A percentile compares a stretch with the other conserved stretches of the same genome.
Conservation (phyloP, 2,329 filamentous ascomycete species). For the Stemphylium lycopersici region DNA sequence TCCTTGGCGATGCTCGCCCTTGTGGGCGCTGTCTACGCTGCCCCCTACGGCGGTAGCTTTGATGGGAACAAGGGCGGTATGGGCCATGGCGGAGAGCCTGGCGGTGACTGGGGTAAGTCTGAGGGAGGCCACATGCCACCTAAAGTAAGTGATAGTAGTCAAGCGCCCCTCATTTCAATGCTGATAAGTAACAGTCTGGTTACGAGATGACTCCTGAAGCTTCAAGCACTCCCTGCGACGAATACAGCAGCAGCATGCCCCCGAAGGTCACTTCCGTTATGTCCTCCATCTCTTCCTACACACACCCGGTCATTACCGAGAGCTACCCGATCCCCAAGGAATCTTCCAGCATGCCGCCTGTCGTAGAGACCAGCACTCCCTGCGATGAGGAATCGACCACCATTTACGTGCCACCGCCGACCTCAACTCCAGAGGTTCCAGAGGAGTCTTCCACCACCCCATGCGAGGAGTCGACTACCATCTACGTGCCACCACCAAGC, state of each 20-base stretch:
- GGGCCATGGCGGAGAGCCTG: not conserved
- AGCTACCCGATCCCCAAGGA: not conserved
- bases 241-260: conserved; percentile 1
- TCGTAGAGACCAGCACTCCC: conserved; percentile 1
- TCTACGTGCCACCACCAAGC: not conserved
- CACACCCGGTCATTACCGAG: not conserved
- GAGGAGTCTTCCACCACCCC: not conserved
- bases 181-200: not conserved
- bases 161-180: not conserved
- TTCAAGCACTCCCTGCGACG: conserved; percentile 6
- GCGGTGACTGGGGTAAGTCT: not conserved
- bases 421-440: not conserved
- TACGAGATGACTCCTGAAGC: not conserved
- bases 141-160: not conserved
- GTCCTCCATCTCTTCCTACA: no score
- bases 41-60: conserved; percentile 15
- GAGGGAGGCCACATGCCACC: not conserved
- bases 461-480: not conserved
- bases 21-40: conserved; percentile 36
- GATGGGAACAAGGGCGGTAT: not conserved
- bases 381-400: conserved; percentile 2
- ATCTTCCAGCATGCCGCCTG: no score
- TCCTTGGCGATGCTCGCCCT: conserved; percentile 40
- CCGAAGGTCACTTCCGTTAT: not conserved
- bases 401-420: not conserved